Base-by-base conservation (phyloP, 192 early-diverging fungal genomes). In the Backusella morwellensis region DNA sequence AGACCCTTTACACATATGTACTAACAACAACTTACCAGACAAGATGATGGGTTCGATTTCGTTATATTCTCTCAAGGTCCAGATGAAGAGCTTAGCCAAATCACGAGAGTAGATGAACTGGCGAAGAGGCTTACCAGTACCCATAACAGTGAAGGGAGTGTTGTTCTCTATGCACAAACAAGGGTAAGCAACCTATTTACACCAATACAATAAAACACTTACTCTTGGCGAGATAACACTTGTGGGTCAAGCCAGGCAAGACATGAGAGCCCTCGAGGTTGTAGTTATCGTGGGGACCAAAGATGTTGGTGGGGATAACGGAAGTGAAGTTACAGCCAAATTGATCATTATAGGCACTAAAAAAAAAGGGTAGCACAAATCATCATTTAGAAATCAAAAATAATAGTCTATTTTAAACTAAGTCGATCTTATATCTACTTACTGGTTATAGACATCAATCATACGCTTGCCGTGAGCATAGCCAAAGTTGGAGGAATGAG, bases 71-170 rank as follows among this genome's bases (percentile, higher is more conserved):
- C 94, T 83, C 44, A 95, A 84, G n/a, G 84, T 83, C 94, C 94
- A 95, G 68, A 95, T 86, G 78, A 95, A 92, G 56, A 95, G 86
- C 80, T 85, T 90, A 71, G 92, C 94, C 35, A 95, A 83, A 86
- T 95, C 94, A 36, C 87, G 86, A 9, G 93, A 94, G 82, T 90
- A 95, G 54, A 94, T 93, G 84, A 95, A 95, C 76, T 95, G 94
- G 19, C 94, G 90, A 42, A 93, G 88, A 41, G 94, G 94, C 69
- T 88, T 87, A 71, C 94, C 94, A 34, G 88, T 91, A 69, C 94
- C 94, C 44, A 86, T 76, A 78, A 95, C 88, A 74, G 90, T 82
- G 73, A 95, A 93, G 44, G 91, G 92, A n/a, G 90, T 93, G 44
- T 82, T 80, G 76, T 91, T 90, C 80, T 90, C 90, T 89, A 78